Conservation (phyloP, 2,329 filamentous ascomycete genomes). For the Sporothrix phasma region DNA sequence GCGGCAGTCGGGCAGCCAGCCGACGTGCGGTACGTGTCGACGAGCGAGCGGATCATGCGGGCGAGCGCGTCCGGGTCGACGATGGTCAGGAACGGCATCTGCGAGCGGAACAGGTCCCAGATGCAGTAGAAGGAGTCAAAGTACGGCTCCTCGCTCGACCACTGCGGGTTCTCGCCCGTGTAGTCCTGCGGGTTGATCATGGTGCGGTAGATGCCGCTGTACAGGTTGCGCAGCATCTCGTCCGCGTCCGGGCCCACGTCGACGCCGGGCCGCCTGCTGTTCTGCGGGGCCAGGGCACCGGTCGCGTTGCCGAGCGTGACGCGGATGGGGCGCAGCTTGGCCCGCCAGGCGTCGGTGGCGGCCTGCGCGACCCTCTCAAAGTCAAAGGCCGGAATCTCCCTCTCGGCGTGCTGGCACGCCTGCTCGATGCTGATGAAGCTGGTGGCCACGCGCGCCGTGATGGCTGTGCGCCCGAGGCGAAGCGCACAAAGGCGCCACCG, state of each 20-base stretch:
- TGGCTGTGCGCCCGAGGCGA: constrained; percentile 39
- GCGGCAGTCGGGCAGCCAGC: constrained; percentile 64
- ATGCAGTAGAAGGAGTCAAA: constrained; percentile 71
- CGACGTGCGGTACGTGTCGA: constrained; percentile 63
- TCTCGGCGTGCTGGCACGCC: constrained; percentile 59
- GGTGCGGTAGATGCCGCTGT: constrained; percentile 61
- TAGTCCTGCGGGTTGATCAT: constrained; percentile 67
- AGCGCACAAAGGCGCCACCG: constrained; percentile 54
- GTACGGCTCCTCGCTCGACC: constrained; percentile 57
- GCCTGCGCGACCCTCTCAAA: constrained; percentile 44
- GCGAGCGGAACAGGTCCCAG: constrained; percentile 62
- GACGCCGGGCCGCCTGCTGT: not conserved
- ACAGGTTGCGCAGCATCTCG: constrained; percentile 53
- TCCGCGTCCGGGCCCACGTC: constrained; percentile 34
- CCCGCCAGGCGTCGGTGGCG: constrained; percentile 49
- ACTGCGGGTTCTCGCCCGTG: constrained; percentile 61
- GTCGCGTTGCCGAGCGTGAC: constrained; percentile 31
- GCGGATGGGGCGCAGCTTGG: constrained; percentile 49
- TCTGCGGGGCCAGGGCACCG: not conserved
- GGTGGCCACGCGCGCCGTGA: constrained; percentile 57
- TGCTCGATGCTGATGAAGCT: constrained; percentile 58
- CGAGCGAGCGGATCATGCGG: constrained; percentile 57
- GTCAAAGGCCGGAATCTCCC: constrained; percentile 58
- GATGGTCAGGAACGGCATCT: constrained; percentile 59
- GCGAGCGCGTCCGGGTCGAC: constrained; percentile 55